Evolutionary conservation across 2,329 filamentous ascomycete species (phyloP).

Genomic region (Paecilomyces formosus): DNA sequence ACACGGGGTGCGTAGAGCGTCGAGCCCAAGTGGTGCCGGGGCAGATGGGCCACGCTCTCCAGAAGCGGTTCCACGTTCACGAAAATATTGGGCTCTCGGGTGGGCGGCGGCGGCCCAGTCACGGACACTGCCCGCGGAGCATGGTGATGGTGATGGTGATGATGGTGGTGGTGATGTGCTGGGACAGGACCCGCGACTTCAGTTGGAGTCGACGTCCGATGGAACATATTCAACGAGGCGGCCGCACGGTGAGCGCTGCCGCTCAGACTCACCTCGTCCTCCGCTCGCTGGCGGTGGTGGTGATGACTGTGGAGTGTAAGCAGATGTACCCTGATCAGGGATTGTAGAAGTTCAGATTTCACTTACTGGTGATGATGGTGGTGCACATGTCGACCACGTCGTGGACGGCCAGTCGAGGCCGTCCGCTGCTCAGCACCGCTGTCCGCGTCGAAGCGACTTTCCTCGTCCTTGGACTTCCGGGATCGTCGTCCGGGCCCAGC

Average conservation of each 20-base stretch:
- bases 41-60: constrained; percentile 61
- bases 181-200: constrained; percentile 12
- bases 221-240: constrained; percentile 18
- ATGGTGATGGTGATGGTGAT: constrained; percentile 40
- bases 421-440: constrained; percentile 56
- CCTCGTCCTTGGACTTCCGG: constrained; percentile 70
- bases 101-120: constrained; percentile 24
- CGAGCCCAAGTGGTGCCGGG: constrained; percentile 75
- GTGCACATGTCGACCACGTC: constrained; percentile 49
- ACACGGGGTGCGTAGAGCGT: constrained; percentile 70
- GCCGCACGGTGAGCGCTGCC: constrained; percentile 16
- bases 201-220: constrained; percentile 20
- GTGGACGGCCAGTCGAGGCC: constrained; percentile 58
- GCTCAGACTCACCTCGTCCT: constrained; percentile 36
- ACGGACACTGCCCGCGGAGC: constrained; percentile 17
- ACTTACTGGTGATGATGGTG: constrained; percentile 55
- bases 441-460: constrained; percentile 57
- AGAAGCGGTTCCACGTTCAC: constrained; percentile 65
- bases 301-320: constrained; percentile 32
- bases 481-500: constrained; percentile 51
- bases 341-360: neutral
- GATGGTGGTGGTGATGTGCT: constrained; percentile 33
- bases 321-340: constrained; percentile 5
- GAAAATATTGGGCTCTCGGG: constrained; percentile 55
- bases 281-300: constrained; percentile 48